phyloP scores from a whole-genome alignment of 2,329 filamentous ascomycete species.

The Coleophoma cylindrospora region DNA sequence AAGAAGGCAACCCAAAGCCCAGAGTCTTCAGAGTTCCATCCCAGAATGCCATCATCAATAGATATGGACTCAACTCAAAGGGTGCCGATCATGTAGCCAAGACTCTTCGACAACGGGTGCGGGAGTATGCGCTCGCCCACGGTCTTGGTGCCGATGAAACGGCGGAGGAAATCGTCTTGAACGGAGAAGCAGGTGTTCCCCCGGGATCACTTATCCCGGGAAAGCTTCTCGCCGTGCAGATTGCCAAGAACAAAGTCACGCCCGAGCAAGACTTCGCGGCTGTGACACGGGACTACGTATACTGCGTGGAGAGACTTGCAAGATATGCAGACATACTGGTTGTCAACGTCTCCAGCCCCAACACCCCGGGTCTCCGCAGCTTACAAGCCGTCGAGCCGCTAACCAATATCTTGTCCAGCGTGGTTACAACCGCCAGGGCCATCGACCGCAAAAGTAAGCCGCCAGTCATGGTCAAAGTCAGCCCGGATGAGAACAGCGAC shows the following conservation, averaged over 20 bases:
- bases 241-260: conserved; percentile 95
- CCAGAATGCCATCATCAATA: conserved; percentile 86
- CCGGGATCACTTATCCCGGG: conserved; percentile 76
- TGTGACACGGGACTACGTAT: conserved; percentile 78
- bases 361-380: conserved; percentile 85
- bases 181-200: conserved; percentile 72
- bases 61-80: conserved; percentile 90
- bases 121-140: conserved; percentile 66
- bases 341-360: conserved; percentile 95
- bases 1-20: conserved; percentile 81
- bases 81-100: conserved; percentile 85
- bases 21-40: conserved; percentile 82
- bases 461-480: conserved; percentile 95
- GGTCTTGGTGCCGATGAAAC: conserved; percentile 60
- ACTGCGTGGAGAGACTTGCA: conserved; percentile 77
- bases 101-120: conserved; percentile 70
- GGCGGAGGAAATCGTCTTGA: conserved; percentile 67
- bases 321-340: conserved; percentile 94
- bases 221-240: conserved; percentile 80
- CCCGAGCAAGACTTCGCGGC: conserved; percentile 79
- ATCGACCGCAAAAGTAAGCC: conserved; percentile 68
- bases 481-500: conserved; percentile 86
- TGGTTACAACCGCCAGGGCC: conserved; percentile 71
- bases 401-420: conserved; percentile 72
- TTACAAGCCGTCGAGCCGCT: conserved; percentile 82